Evolutionary conservation across 2,329 filamentous ascomycete genomes (phyloP).

Genomic region (Dactylellina leptospora): DNA sequence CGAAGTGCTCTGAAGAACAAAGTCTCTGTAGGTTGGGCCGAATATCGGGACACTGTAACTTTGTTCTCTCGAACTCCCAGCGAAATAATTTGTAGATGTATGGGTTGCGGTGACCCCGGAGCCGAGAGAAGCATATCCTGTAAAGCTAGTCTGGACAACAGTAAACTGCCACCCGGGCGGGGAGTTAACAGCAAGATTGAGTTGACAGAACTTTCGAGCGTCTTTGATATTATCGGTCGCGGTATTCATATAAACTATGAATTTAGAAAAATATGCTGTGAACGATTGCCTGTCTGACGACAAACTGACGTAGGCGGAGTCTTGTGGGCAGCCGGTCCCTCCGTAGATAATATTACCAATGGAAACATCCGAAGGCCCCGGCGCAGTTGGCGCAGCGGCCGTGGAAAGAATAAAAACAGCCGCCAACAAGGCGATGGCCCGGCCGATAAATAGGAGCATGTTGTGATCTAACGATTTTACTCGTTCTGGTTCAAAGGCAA

Average conservation of each 20-base stretch:
- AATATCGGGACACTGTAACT: slow-evolving; percentile 8
- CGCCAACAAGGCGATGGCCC: background rate
- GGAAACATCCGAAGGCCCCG: slow-evolving; percentile 16
- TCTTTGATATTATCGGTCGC: slow-evolving; percentile 12
- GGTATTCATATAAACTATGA: slow-evolving; percentile 28
- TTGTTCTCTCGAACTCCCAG: slow-evolving; percentile 30
- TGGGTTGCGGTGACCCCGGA: slow-evolving; percentile 18
- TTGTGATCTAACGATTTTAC: too few species aligned
- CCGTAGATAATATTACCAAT: slow-evolving; percentile 39
- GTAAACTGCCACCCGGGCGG: slow-evolving; percentile 43
- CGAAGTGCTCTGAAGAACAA: slow-evolving; percentile 1
- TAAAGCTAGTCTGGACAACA: slow-evolving; percentile 33
- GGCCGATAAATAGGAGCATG: slow-evolving; percentile 22
- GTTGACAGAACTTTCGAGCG: slow-evolving; percentile 38
- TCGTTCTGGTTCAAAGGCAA: too few species aligned
- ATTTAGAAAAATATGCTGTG: slow-evolving; percentile 25
- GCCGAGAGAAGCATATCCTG: slow-evolving; percentile 34
- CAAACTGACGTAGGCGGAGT: slow-evolving; percentile 20
- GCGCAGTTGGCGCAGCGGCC: background rate
- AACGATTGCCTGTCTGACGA: slow-evolving; percentile 36
- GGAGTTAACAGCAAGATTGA: slow-evolving; percentile 33
- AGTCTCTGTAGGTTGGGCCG: slow-evolving; percentile 30
- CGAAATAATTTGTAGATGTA: slow-evolving; percentile 35
- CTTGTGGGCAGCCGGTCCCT: slow-evolving; percentile 37
- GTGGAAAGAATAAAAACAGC: background rate